These are phyloP conservation scores for Fusarium sp. DNA, from an alignment of 2,329 filamentous ascomycete genomes.

Conservation along the genomic window DNA sequence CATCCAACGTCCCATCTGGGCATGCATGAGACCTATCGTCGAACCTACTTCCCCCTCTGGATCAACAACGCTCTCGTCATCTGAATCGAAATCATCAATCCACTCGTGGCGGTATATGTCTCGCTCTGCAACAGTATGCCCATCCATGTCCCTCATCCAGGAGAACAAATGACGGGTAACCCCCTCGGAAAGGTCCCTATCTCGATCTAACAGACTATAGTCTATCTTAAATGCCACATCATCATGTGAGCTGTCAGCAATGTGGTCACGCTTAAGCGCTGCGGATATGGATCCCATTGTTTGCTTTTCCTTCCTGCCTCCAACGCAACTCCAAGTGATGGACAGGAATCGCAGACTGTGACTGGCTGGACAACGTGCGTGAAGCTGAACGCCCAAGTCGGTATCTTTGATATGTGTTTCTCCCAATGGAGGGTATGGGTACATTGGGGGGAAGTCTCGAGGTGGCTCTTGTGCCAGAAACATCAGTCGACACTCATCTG, in stretches of 20 bases:
- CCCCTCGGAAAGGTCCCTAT: conserved; percentile 18
- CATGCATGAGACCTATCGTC: neutral
- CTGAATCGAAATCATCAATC: conserved; percentile 16
- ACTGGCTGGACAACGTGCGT: conserved; percentile 2
- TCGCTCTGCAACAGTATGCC: conserved; percentile 20
- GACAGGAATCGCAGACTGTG: conserved; percentile 1
- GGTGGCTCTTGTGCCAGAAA: conserved; percentile 7
- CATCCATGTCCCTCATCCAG: conserved; percentile 23
- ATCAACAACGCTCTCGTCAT: conserved; percentile 11
- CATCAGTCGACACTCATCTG: conserved; percentile 15
- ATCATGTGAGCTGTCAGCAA: neutral
- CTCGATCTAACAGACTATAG: conserved; percentile 17
- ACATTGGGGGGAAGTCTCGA: conserved; percentile 5
- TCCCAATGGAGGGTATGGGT: conserved; percentile 6
- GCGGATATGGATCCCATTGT: neutral
- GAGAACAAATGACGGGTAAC: conserved; percentile 17
- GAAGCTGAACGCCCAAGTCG: conserved; percentile 6
- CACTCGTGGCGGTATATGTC: conserved; percentile 23
- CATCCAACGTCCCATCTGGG: conserved; percentile 7
- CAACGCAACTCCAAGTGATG: conserved; percentile 2
- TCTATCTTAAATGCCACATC: neutral
- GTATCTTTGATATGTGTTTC: conserved; percentile 6
- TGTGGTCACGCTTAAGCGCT: neutral
- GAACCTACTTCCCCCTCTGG: conserved; percentile 9
- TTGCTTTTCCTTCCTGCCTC: neutral